These are phyloP conservation scores for Beta lomatogona DNA, from an alignment of 179 eudicot genomes.

Conservation along the genomic window DNA sequence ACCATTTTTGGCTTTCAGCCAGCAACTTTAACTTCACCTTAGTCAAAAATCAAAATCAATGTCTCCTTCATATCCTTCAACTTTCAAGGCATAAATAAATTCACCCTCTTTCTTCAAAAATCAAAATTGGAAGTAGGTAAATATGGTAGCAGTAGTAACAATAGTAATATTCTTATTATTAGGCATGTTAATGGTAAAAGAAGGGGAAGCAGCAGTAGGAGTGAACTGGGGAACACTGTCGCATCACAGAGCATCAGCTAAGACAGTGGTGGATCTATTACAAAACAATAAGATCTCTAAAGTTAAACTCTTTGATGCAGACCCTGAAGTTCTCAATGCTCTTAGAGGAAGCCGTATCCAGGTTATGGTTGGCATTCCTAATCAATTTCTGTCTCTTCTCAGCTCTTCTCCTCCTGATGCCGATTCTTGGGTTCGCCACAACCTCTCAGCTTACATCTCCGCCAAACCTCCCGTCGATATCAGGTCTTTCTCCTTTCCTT, in stretches of 20 bases:
- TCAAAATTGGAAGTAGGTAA: background rate
- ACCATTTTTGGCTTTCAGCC: too few species aligned
- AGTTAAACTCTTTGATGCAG: slow-evolving; percentile 89
- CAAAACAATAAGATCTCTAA: slow-evolving; percentile 58
- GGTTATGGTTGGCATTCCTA: slow-evolving; percentile 82
- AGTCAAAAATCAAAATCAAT: too few species aligned
- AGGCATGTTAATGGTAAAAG: background rate
- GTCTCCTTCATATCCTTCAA: too few species aligned
- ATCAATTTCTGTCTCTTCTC: slow-evolving; percentile 52
- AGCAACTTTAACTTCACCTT: too few species aligned
- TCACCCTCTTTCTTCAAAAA: background rate
- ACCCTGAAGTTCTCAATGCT: slow-evolving; percentile 47
- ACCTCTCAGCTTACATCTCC: slow-evolving; percentile 53
- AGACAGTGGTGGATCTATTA: slow-evolving; percentile 68
- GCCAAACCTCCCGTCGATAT: slow-evolving; percentile 53
- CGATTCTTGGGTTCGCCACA: slow-evolving; percentile 72
- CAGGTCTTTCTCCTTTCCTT: slow-evolving; percentile 37
- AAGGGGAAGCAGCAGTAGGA: slow-evolving; percentile 52
- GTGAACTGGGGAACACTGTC: slow-evolving; percentile 92
- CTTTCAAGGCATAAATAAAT: too few species aligned
- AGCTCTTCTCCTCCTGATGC: slow-evolving; percentile 57
- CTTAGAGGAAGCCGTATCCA: slow-evolving; percentile 59
- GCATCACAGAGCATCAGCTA: slow-evolving; percentile 54
- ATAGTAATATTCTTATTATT: too few species aligned
- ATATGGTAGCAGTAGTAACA: background rate